Conservation (phyloP, 768 basidiomycete genomes). For the Tylopilus sp. region DNA sequence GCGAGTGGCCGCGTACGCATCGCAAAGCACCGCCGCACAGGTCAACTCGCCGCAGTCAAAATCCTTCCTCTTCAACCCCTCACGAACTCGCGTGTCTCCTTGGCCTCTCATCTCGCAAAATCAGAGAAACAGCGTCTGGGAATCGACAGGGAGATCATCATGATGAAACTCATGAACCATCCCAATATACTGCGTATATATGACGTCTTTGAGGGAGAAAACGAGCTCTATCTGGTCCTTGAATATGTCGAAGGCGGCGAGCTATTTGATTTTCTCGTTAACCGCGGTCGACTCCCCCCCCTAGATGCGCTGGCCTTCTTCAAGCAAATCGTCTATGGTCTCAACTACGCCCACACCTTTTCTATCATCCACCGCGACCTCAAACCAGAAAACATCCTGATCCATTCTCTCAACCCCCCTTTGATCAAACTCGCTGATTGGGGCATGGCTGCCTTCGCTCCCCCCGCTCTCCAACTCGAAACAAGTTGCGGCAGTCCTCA, state of each 20-base stretch:
- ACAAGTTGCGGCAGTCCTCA: conserved; percentile 97
- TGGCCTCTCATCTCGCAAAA: conserved; percentile 64
- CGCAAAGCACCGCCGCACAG: conserved; percentile 79
- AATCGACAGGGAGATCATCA: conserved; percentile 92
- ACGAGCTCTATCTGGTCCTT: conserved; percentile 87
- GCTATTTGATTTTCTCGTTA: conserved; percentile 94
- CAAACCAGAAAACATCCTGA: conserved; percentile 95
- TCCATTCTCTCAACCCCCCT: conserved; percentile 75
- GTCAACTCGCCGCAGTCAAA: conserved; percentile 93
- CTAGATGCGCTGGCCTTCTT: conserved; percentile 88
- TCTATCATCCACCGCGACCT: conserved; percentile 98
- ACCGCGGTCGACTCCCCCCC: conserved; percentile 74
- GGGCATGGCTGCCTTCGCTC: conserved; percentile 97
- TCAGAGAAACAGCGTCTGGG: conserved; percentile 80
- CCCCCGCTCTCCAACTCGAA: conserved; percentile 79
- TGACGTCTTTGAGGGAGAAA: conserved; percentile 92
- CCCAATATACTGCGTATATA: conserved; percentile 94
- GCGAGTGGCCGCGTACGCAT: conserved; percentile 94
- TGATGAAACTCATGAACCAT: conserved; percentile 99
- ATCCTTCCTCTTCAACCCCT: conserved; percentile 85
- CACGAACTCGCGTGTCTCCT: conserved; percentile 65
- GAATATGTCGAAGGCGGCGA: conserved; percentile 97
- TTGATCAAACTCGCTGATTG: conserved; percentile 97
- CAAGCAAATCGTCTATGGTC: conserved; percentile 91
- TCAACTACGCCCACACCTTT: conserved; percentile 96